phyloP scores from a whole-genome alignment of 2,329 filamentous ascomycete species.

The Emericellopsis cladophorae region DNA sequence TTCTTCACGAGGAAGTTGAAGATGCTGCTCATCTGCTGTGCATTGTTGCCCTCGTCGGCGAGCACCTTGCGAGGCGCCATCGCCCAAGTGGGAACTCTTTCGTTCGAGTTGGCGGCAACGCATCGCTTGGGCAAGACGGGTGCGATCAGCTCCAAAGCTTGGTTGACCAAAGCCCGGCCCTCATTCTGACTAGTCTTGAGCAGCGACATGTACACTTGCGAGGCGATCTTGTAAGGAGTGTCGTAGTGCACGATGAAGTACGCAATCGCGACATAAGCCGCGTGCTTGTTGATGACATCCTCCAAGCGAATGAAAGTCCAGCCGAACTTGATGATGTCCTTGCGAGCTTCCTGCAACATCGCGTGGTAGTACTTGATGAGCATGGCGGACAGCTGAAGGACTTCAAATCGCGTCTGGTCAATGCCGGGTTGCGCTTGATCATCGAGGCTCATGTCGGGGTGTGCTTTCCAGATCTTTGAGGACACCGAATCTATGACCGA shows the following conservation, averaged over 20 bases:
- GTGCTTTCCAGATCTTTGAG: conserved; percentile 86
- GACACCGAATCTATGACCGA: conserved; percentile 82
- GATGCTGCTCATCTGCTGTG: conserved; percentile 92
- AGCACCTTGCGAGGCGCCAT: conserved; percentile 82
- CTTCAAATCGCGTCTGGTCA: conserved; percentile 91
- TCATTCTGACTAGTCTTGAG: conserved; percentile 92
- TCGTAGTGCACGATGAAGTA: conserved; percentile 98
- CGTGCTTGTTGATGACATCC: conserved; percentile 98
- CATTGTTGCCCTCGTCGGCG: conserved; percentile 86
- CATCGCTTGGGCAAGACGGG: conserved; percentile 83
- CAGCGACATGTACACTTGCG: conserved; percentile 86
- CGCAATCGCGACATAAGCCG: conserved; percentile 89
- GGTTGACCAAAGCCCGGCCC: conserved; percentile 80
- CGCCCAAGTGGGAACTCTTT: conserved; percentile 76
- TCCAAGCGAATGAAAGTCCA: conserved; percentile 99
- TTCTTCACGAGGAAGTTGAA: conserved; percentile 94
- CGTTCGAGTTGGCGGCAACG: conserved; percentile 39
- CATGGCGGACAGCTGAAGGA: conserved; percentile 88
- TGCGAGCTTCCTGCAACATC: conserved; percentile 79
- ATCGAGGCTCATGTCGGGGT: conserved; percentile 68
- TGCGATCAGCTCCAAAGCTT: conserved; percentile 89
- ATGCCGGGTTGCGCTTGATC: conserved; percentile 77
- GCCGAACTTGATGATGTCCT: conserved; percentile 97
- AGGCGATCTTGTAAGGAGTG: conserved; percentile 89
- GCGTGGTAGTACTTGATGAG: conserved; percentile 89